These are phyloP conservation scores for Alectoria sarmentosa DNA, from an alignment of 495 filamentous ascomycete species.

Conservation along the genomic window DNA sequence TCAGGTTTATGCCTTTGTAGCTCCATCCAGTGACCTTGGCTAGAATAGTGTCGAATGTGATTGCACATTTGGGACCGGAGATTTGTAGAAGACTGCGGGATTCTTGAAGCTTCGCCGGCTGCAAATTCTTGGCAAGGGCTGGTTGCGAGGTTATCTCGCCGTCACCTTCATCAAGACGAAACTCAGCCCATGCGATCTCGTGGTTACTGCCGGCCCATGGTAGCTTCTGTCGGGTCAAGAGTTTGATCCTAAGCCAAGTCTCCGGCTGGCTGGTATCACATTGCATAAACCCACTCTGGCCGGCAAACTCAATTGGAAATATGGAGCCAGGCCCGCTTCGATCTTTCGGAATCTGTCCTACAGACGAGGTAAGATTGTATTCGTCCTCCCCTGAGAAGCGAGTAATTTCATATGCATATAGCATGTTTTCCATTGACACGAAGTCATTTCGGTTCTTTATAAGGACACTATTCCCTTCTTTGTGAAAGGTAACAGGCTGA, in stretches of 20 bases:
- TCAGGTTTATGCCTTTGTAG: conserved; percentile 21
- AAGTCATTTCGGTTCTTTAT: conserved; percentile 50
- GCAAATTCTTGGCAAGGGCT: conserved; percentile 25
- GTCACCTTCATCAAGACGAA: conserved; percentile 28
- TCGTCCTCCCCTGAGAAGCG: conserved; percentile 13
- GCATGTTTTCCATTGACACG: conserved; percentile 28
- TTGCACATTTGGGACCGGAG: conserved; percentile 35
- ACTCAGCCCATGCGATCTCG: conserved; percentile 46
- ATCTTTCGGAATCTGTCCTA: conserved; percentile 4
- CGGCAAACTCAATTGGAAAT: conserved; percentile 3
- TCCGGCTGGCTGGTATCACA: conserved; percentile 23
- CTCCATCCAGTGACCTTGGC: conserved; percentile 19
- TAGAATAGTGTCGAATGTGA: conserved; percentile 25
- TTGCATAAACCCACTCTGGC: conserved; percentile 5
- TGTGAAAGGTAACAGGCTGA: conserved; percentile 40
- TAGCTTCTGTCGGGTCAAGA: conserved; percentile 23
- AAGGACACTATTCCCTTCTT: conserved; percentile 20
- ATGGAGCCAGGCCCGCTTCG: conserved; percentile 5
- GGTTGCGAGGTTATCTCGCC: conserved; percentile 15
- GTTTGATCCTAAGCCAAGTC: conserved; percentile 22
- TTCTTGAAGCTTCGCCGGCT: conserved; percentile 21
- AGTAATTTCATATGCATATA: conserved; percentile 6
- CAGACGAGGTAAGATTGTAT: conserved; percentile 20
- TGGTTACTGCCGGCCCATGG: conserved; percentile 42
- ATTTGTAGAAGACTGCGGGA: conserved; percentile 22